Conservation (phyloP, 2,329 filamentous ascomycete species). For the Penicillium capsulatum region DNA sequence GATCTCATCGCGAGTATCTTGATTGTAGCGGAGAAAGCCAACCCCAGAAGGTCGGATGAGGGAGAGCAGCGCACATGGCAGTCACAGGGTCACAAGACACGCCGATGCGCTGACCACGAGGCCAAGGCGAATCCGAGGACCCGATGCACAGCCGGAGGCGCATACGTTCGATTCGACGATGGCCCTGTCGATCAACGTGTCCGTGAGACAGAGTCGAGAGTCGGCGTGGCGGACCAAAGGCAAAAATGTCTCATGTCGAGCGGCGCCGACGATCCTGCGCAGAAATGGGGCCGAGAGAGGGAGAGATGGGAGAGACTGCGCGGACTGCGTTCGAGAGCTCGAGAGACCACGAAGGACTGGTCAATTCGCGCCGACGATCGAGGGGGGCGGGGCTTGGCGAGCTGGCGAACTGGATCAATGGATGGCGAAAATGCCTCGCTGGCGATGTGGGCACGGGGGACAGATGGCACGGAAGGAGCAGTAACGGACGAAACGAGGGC, state of each 20-base stretch:
- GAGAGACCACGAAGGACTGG: not conserved
- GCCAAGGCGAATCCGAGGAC: not conserved
- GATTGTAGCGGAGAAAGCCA: too few relatives aligned
- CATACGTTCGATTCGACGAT: not conserved
- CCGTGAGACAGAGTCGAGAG: not conserved
- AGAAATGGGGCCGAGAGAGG: not conserved
- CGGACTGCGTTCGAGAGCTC: not conserved
- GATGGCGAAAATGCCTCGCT: not conserved
- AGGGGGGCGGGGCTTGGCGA: not conserved
- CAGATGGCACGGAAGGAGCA: not conserved
- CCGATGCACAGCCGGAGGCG: not conserved
- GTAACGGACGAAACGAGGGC: not conserved
- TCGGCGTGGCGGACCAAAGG: conserved; percentile 1
- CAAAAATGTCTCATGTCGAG: conserved; percentile 1
- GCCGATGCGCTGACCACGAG: not conserved
- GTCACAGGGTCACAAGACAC: too few relatives aligned
- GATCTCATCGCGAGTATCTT: too few relatives aligned
- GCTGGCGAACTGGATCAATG: not conserved
- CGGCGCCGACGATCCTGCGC: not conserved
- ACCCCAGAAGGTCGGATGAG: too few relatives aligned
- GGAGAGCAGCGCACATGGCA: too few relatives aligned
- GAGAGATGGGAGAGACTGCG: not conserved
- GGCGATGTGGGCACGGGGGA: not conserved
- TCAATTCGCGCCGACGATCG: not conserved
- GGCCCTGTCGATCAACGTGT: not conserved